phyloP scores from a whole-genome alignment of 768 basidiomycete genomes.

The Leucocoprinus leucothites region DNA sequence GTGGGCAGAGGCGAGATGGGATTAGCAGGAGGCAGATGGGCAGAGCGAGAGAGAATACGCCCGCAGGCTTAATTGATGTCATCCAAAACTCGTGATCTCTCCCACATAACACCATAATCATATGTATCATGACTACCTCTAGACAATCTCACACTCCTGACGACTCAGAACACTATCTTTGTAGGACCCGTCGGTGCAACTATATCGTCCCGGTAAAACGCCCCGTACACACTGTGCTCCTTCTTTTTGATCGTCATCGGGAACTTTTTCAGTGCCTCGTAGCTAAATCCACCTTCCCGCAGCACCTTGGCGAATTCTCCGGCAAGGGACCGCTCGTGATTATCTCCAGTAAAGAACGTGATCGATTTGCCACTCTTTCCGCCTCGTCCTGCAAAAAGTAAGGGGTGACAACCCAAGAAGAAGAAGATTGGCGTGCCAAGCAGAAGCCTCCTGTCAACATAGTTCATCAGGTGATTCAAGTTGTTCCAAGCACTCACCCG shows the following conservation, averaged over 20 bases:
- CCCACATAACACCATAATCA: background rate
- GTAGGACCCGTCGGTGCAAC: conserved; percentile 59
- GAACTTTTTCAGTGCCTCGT: conserved; percentile 78
- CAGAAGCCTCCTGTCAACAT: too few species aligned
- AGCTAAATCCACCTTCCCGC: conserved; percentile 80
- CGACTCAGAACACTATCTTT: conserved; percentile 80
- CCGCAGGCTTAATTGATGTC: conserved; percentile 12
- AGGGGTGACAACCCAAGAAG: too few species aligned
- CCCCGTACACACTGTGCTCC: conserved; percentile 87
- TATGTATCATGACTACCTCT: background rate
- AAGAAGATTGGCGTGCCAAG: too few species aligned
- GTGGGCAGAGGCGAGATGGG: conserved; percentile 16
- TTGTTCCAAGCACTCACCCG: conserved; percentile 46
- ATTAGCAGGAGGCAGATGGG: background rate
- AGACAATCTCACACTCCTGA: conserved; percentile 16
- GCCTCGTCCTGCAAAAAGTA: conserved; percentile 71
- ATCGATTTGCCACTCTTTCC: conserved; percentile 88
- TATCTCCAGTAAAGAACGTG: conserved; percentile 95
- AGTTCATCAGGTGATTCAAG: background rate
- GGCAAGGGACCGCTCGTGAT: conserved; percentile 80
- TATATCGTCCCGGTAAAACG: conserved; percentile 74
- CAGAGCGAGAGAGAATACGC: background rate
- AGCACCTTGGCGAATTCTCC: conserved; percentile 93
- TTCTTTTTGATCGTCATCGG: conserved; percentile 98
- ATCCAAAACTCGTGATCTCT: conserved; percentile 14